phyloP scores from a whole-genome alignment of 352 stramenopile species.

The Peronosclerospora sorghi region DNA sequence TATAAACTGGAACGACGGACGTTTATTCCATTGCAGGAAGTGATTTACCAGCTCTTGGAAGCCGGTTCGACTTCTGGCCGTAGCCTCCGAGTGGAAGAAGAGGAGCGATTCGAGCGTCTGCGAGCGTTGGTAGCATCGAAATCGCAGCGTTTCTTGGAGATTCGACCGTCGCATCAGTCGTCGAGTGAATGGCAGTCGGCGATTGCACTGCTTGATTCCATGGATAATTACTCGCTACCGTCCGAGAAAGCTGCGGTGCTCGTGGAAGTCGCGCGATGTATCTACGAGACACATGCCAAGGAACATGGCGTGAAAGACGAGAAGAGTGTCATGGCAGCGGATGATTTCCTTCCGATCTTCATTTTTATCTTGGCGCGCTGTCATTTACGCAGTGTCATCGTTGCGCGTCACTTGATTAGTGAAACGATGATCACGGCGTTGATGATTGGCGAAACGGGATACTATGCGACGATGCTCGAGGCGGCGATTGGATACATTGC shows the following conservation, averaged over 20 bases:
- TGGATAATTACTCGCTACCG: constrained; percentile 67
- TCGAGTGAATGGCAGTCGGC: constrained; percentile 45
- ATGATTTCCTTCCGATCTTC: constrained; percentile 76
- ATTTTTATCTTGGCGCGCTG: constrained; percentile 55
- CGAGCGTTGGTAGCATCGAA: constrained; percentile 31
- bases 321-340: constrained; percentile 38
- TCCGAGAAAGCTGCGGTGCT: constrained; percentile 56
- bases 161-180: constrained; percentile 35
- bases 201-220: constrained; percentile 34
- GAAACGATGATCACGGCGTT: constrained; percentile 66
- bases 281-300: constrained; percentile 47
- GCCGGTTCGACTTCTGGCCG: constrained; percentile 10
- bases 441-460: constrained; percentile 71
- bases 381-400: constrained; percentile 41
- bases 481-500: constrained; percentile 60
- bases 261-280: constrained; percentile 54
- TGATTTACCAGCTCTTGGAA: constrained; percentile 54
- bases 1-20: constrained; percentile 55
- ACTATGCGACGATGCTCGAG: constrained; percentile 76
- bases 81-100: constrained; percentile 19
- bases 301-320: constrained; percentile 25
- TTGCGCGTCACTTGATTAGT: constrained; percentile 55
- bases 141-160: constrained; percentile 50
- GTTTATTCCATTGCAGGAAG: constrained; percentile 56
- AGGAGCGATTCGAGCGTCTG: constrained; percentile 44